Evolutionary conservation across 1,139 yeast genomes (phyloP).

Genomic region (Saccharomyces hybrid): DNA sequence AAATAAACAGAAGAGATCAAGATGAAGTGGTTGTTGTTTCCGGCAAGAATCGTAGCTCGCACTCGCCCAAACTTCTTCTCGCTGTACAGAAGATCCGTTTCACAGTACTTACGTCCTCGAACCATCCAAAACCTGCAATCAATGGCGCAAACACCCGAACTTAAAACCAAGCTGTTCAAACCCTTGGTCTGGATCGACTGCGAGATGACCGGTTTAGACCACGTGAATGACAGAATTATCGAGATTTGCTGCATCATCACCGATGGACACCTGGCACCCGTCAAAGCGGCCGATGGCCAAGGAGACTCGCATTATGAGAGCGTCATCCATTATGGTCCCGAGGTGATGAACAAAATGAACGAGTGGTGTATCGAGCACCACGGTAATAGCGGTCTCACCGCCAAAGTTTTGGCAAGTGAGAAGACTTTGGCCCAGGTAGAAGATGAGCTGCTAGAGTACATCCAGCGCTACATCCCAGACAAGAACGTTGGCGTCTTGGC

Average conservation of each 20-base stretch:
- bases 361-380: conserved; percentile 84
- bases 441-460: conserved; percentile 51
- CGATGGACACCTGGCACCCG: conserved; percentile 62
- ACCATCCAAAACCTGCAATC: neutral
- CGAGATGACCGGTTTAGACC: conserved; percentile 91
- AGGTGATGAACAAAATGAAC: conserved; percentile 63
- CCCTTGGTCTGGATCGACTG: conserved; percentile 81
- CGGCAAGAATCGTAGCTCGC: neutral
- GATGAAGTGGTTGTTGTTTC: neutral
- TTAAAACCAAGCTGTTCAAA: conserved; percentile 13
- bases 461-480: conserved; percentile 48
- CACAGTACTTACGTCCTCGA: neutral
- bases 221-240: conserved; percentile 63
- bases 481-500: conserved; percentile 60
- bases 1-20: neutral
- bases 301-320: conserved; percentile 48
- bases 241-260: conserved; percentile 90
- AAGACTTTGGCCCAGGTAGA: conserved; percentile 57
- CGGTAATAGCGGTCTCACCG: conserved; percentile 67
- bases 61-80: neutral
- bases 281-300: neutral
- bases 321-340: conserved; percentile 63
- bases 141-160: neutral
- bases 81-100: neutral
- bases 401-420: conserved; percentile 51